Evolutionary conservation across 2,329 filamentous ascomycete species (phyloP).

Genomic region (Colletotrichum sp.): DNA sequence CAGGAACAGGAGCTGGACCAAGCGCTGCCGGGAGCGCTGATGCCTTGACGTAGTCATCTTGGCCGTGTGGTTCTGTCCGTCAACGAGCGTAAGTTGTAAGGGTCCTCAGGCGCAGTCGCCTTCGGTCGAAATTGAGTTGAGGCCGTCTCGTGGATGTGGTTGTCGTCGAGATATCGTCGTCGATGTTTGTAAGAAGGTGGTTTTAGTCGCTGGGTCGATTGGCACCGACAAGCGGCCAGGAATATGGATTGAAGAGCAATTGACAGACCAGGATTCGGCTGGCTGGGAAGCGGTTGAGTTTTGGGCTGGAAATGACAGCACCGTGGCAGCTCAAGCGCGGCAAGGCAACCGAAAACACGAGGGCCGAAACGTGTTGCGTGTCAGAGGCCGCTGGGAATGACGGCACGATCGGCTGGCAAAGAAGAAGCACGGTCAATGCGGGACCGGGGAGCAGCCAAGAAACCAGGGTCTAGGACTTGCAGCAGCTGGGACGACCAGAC

Average conservation of each 20-base stretch:
- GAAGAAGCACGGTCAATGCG: conserved; percentile 18
- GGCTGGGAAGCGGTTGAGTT: conserved; percentile 11
- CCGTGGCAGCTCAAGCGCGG: conserved; percentile 2
- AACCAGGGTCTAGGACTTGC: background rate
- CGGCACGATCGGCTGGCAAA: conserved; percentile 15
- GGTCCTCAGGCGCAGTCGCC: background rate
- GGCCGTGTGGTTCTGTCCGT: background rate
- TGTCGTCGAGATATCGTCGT: background rate
- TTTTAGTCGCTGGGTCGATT: background rate
- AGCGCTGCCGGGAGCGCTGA: background rate
- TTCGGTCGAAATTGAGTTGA: background rate
- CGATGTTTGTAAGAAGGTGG: background rate
- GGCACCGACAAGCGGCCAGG: conserved; percentile 5
- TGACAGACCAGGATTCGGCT: conserved; percentile 12
- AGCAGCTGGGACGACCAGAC: conserved; percentile 5
- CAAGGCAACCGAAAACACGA: background rate
- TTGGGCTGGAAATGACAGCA: conserved; percentile 12
- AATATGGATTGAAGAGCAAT: background rate
- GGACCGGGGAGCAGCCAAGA: conserved; percentile 6
- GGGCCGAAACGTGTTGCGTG: conserved; percentile 21
- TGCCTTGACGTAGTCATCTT: conserved; percentile 1
- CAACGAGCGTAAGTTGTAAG: background rate
- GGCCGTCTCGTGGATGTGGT: background rate
- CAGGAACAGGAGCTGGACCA: conserved; percentile 1
- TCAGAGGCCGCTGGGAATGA: conserved; percentile 20